These are phyloP conservation scores for Fusarium camptoceras DNA, from an alignment of 2,329 filamentous ascomycete genomes.

Conservation along the genomic window DNA sequence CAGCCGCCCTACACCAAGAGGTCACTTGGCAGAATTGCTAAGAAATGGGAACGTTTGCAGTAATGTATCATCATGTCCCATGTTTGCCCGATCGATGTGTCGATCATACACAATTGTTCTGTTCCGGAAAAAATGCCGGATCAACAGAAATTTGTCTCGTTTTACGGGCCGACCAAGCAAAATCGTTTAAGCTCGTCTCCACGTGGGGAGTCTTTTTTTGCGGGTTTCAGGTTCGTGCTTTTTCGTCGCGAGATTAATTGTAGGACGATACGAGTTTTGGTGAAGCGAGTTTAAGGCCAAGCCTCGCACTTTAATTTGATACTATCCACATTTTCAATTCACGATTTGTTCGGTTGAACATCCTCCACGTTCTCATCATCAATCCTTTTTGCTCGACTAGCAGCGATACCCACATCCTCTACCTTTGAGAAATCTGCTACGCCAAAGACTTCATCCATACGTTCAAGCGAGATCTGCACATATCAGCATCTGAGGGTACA, in stretches of 20 bases:
- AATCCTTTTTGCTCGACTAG: constrained; percentile 9
- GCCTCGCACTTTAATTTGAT: not conserved
- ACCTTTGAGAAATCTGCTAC: constrained; percentile 33
- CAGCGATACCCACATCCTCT: constrained; percentile 27
- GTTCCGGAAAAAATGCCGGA: not conserved
- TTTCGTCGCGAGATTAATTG: not conserved
- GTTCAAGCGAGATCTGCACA: constrained; percentile 33
- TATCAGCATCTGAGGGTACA: not conserved
- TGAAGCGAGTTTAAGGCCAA: no score
- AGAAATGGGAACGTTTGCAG: not conserved
- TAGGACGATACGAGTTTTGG: not conserved
- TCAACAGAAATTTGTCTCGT: not conserved
- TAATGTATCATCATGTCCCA: no score
- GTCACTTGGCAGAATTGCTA: not conserved
- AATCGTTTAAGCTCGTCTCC: not conserved
- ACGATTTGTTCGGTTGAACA: not conserved
- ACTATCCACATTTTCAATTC: not conserved
- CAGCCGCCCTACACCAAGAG: not conserved
- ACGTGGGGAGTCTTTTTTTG: not conserved
- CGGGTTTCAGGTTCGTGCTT: not conserved
- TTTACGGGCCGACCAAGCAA: not conserved
- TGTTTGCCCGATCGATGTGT: not conserved
- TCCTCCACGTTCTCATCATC: constrained; percentile 32
- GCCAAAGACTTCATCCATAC: constrained; percentile 37
- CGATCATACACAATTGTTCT: not conserved